Conservation (phyloP, 2,329 filamentous ascomycete genomes). For the Cadophora sp. region DNA sequence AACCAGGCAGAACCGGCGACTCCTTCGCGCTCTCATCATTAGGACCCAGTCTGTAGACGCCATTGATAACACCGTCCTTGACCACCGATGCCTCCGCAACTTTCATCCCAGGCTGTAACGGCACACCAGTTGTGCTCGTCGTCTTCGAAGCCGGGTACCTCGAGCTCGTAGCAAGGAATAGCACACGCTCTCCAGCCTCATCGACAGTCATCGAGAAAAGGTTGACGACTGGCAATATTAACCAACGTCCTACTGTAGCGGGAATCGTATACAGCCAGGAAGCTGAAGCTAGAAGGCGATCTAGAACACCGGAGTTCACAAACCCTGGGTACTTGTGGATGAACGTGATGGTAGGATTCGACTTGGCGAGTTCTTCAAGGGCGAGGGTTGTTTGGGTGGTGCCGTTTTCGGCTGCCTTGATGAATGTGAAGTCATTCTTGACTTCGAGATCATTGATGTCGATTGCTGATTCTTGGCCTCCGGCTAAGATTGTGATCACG, state of each 20-base stretch:
- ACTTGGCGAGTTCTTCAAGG: conserved; percentile 55
- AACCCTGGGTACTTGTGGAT: conserved; percentile 40
- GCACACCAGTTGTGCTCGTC: conserved; percentile 31
- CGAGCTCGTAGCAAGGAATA: conserved; percentile 48
- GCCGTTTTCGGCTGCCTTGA: conserved; percentile 52
- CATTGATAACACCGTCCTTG: conserved; percentile 46
- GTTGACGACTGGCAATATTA: conserved; percentile 42
- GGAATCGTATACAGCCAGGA: conserved; percentile 36
- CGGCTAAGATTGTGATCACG: conserved; percentile 61
- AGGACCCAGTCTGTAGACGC: conserved; percentile 48
- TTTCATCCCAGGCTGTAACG: conserved; percentile 29
- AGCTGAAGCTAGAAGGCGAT: conserved; percentile 34
- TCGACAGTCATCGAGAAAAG: conserved; percentile 40
- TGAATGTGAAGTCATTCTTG: conserved; percentile 45
- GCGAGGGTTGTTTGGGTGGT: conserved; percentile 58
- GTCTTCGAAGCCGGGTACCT: conserved; percentile 41
- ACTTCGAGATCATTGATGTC: conserved; percentile 52
- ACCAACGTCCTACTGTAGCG: conserved; percentile 29
- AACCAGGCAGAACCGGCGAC: conserved; percentile 39
- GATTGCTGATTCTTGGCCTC: conserved; percentile 57
- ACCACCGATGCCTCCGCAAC: conserved; percentile 41
- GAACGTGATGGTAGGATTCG: conserved; percentile 51
- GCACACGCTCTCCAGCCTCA: conserved; percentile 49
- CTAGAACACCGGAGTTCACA: conserved; percentile 47
- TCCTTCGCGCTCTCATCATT: conserved; percentile 43